These are phyloP conservation scores for Globisporangium viniferum DNA, from an alignment of 352 stramenopile species.

Conservation along the genomic window DNA sequence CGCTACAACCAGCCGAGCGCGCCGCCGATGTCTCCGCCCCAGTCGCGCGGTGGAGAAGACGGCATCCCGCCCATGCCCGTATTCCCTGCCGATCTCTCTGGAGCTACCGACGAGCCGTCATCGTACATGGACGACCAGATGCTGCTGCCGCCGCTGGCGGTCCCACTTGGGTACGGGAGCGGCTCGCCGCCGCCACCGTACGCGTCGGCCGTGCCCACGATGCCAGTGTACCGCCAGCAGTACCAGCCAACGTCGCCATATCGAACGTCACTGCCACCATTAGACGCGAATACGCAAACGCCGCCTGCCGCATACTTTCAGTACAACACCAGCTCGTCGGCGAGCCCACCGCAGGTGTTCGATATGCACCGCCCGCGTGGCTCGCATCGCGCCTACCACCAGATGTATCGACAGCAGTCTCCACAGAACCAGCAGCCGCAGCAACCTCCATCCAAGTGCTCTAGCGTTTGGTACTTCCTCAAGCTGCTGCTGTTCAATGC, in stretches of 20 bases:
- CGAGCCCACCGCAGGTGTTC: not conserved
- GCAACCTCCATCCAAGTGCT: not conserved
- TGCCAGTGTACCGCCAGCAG: conserved; percentile 15
- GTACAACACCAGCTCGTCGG: not conserved
- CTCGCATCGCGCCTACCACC: conserved; percentile 11
- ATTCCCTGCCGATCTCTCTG: not conserved
- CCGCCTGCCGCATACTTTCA: not conserved
- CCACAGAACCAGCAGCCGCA: not conserved
- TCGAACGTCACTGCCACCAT: not conserved
- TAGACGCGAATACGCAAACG: not conserved
- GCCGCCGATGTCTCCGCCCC: conserved; percentile 7
- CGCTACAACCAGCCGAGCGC: conserved; percentile 11
- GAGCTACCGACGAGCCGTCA: not conserved
- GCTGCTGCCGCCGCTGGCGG: conserved; percentile 4
- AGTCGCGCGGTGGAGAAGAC: not conserved
- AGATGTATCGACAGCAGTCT: conserved; percentile 9
- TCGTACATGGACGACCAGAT: conserved; percentile 3
- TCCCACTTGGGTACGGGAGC: conserved; percentile 14
- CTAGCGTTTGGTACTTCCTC: conserved; percentile 8
- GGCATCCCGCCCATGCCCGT: not conserved
- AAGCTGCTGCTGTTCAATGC: conserved; percentile 23
- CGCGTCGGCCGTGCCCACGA: not conserved
- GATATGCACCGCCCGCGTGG: conserved; percentile 13
- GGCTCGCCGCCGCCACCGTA: not conserved
- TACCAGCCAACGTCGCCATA: not conserved